Percentiles rank a stretch among this genome's conserved stretches.
Evolutionary conservation across 2,329 filamentous ascomycete genomes (phyloP).

Genomic region (Beauveria scarabaeidicola): DNA sequence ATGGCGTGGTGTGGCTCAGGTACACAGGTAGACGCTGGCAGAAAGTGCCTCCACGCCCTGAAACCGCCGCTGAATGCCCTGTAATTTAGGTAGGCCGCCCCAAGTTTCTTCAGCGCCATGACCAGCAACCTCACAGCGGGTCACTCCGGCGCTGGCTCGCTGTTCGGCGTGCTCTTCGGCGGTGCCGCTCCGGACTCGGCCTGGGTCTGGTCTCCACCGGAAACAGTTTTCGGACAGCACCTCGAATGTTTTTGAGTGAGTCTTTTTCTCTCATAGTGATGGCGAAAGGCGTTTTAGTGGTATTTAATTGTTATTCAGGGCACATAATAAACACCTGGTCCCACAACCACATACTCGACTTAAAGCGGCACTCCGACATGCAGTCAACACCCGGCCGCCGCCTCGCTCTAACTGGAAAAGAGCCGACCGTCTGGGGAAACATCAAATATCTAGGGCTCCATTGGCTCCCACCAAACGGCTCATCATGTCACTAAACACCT

Average conservation of each 20-base stretch:
- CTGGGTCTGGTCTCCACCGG: background rate
- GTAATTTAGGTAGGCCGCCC: background rate
- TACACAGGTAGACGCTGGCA: background rate
- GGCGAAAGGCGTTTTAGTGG: no score
- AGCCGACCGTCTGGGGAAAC: slow-evolving; percentile 11
- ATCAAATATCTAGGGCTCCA: slow-evolving; percentile 5
- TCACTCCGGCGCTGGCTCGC: background rate
- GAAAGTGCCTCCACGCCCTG: background rate
- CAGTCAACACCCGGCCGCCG: background rate
- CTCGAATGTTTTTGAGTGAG: no score
- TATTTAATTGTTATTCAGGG: no score
- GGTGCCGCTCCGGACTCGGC: slow-evolving; percentile 3
- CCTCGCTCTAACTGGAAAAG: background rate
- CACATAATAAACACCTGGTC: no score
- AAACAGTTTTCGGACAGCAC: background rate
- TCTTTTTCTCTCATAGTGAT: no score
- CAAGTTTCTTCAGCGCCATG: background rate
- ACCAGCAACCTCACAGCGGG: background rate
- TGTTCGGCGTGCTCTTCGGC: background rate
- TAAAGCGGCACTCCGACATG: background rate
- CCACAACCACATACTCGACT: background rate
- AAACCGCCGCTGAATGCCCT: background rate
- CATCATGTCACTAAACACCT: background rate
- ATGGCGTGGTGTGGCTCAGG: background rate
- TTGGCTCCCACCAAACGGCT: slow-evolving; percentile 8